Evolutionary conservation across 2,329 filamentous ascomycete species (phyloP).

Genomic region (Talaromyces pinophilus): DNA sequence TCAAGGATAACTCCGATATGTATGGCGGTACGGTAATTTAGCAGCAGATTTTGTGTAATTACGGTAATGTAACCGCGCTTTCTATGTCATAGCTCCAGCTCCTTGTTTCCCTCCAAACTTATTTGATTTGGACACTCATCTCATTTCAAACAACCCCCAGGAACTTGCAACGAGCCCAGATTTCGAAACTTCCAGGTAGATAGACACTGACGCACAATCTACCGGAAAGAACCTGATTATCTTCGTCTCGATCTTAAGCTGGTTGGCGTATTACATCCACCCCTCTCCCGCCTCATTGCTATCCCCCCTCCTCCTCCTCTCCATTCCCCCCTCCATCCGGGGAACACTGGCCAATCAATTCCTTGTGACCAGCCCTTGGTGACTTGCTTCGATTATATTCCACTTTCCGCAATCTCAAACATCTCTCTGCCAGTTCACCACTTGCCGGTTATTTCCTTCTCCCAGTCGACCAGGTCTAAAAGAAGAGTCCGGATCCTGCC

Average conservation of each 20-base stretch:
- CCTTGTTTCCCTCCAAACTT: neutral
- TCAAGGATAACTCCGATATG: neutral
- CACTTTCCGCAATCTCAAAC: neutral
- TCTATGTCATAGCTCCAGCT: constrained; percentile 9
- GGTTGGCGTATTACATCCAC: constrained; percentile 5
- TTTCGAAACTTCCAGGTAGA: neutral
- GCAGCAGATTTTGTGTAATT: neutral
- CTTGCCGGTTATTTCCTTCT: neutral
- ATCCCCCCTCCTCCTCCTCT: constrained; percentile 12
- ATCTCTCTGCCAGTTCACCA: no score
- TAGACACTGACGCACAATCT: neutral
- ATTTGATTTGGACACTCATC: neutral
- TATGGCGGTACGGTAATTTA: neutral
- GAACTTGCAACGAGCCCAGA: neutral
- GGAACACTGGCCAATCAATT: constrained; percentile 13
- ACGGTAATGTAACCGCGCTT: constrained; percentile 2
- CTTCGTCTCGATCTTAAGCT: neutral
- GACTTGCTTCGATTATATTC: neutral
- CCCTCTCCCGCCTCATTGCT: constrained; percentile 18
- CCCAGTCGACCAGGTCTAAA: no score
- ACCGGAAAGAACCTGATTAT: no score
- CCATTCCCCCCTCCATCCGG: neutral
- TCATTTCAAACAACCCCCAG: neutral
- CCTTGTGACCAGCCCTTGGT: constrained; percentile 1
- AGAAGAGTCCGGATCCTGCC: neutral